phyloP scores from a whole-genome alignment of 73 alveolate species.

The Tetrahymena malaccensis region DNA sequence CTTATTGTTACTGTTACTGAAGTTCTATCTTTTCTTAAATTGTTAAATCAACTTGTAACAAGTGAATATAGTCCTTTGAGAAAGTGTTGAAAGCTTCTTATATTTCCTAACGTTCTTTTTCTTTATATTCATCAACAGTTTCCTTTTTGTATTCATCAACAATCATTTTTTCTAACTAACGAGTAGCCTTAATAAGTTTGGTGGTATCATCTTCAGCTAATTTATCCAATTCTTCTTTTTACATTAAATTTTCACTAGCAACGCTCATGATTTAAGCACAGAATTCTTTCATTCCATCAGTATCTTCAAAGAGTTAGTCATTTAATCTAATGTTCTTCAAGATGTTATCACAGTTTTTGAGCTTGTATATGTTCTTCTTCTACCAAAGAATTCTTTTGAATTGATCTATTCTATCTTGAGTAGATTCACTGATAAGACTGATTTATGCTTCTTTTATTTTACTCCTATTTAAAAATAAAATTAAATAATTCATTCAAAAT shows the following conservation, averaged over 20 bases:
- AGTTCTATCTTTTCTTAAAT: not conserved
- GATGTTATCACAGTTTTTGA: not conserved
- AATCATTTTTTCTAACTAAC: slow-evolving; percentile 20
- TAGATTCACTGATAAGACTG: not conserved
- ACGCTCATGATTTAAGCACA: not conserved
- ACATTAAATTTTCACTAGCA: slow-evolving; percentile 8
- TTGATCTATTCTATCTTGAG: not conserved
- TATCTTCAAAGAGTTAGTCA: not conserved
- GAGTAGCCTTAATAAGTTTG: slow-evolving; percentile 1
- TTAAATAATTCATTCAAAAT: too few species aligned
- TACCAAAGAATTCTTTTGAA: not conserved
- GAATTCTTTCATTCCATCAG: not conserved
- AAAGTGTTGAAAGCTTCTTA: slow-evolving; percentile 13
- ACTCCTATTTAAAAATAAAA: not conserved
- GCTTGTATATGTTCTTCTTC: not conserved
- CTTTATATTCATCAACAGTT: slow-evolving; percentile 11
- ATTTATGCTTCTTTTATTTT: not conserved
- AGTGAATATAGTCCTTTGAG: slow-evolving; percentile 6
- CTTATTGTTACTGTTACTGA: not conserved
- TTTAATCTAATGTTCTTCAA: not conserved
- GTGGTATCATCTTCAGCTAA: slow-evolving; percentile 28
- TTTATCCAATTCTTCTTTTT: slow-evolving; percentile 19
- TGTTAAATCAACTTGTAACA: not conserved
- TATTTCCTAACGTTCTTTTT: slow-evolving; percentile 1
- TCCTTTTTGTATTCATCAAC: slow-evolving; percentile 22